Base-by-base conservation (phyloP, 106 monocot species). In the Hemerocallis citrina region DNA sequence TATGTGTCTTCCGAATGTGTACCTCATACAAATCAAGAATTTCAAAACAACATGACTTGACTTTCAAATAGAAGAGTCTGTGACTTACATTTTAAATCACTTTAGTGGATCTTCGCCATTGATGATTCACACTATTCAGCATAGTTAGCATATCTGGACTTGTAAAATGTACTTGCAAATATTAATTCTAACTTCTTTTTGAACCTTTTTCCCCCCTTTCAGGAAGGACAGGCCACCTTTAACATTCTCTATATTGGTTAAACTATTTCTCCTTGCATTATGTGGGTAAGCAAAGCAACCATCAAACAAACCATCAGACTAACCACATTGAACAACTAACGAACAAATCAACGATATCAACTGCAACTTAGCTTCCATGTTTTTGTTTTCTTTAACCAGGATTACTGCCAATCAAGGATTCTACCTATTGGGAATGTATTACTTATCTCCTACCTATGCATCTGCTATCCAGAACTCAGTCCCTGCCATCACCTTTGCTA, bases 401-500 rank as follows among this genome's bases (percentile, higher is more conserved):
- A 87, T 87, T 34, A 80, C 86, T 66, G 81, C 84, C n/a, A 92
- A 84, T 61, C 92, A 92, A 72, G 92, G 92, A 28, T 92, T 80
- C 47, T 92, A 92, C 31, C 42, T 92, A 14, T 24, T 92, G 65
- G 92, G 92, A 9, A 50, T 92, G 69, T 83, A 77, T 31, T 80
- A 92, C 55, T 47, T 87, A 9, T 83, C 86, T 52, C 92, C 92
- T 47, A 92, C 86, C 22, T 92, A 83, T 71, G 92, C 83, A 66
- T 92, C 92, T 64, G 92, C 86, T 3, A 87, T 87, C 47, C 92
- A 86, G 66, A 92, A 92, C 43, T 55, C 83, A 24, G 72, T 72
- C 13, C 92, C 92, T 59, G 86, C 86, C 11, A 80, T 92, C 46
- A 92, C 92, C 28, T 86, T 92, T 60, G 82, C 56, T 38, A 80